These are phyloP conservation scores for Naumovozyma baii DNA, from an alignment of 805 yeast species.

Conservation along the genomic window DNA sequence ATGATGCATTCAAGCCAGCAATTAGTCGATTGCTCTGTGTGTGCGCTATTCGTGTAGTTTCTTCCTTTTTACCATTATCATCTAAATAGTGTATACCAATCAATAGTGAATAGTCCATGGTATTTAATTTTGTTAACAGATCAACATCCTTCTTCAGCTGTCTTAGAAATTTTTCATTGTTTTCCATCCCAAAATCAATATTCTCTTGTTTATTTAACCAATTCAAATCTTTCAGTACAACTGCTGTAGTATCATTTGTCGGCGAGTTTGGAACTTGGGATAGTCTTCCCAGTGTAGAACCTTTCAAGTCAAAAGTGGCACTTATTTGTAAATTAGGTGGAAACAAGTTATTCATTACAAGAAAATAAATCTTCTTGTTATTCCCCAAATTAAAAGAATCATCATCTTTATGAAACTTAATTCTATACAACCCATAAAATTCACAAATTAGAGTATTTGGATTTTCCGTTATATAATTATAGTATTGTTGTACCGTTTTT, in stretches of 20 bases:
- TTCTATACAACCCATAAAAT: conserved; percentile 89
- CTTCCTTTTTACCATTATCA: conserved; percentile 23
- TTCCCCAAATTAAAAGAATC: conserved; percentile 14
- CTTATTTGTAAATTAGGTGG: conserved; percentile 89
- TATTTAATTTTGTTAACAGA: conserved; percentile 62
- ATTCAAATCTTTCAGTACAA: conserved; percentile 75
- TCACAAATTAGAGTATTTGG: conserved; percentile 87
- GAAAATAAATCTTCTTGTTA: conserved; percentile 72
- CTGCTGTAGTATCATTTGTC: conserved; percentile 5
- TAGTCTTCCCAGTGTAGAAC: conserved; percentile 74
- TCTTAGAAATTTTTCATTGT: conserved; percentile 39
- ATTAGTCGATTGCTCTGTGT: conserved; percentile 67
- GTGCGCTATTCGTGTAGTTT: conserved; percentile 55
- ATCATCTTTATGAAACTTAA: conserved; percentile 55
- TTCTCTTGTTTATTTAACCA: conserved; percentile 62
- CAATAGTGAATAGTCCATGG: conserved; percentile 90
- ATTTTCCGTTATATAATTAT: conserved; percentile 69
- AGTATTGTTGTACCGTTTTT: conserved; percentile 62
- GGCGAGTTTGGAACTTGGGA: conserved; percentile 34
- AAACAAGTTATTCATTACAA: conserved; percentile 93
- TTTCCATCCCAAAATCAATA: conserved; percentile 66
- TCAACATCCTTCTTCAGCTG: conserved; percentile 70
- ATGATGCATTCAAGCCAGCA: conserved; percentile 45
- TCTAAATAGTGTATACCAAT: conserved; percentile 81
- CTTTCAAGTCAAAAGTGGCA: conserved; percentile 81